A percentile compares a stretch with the other conserved stretches of the same genome.
phyloP scores from a whole-genome alignment of 129 eudicot genomes.

The Escallonia rubra region DNA sequence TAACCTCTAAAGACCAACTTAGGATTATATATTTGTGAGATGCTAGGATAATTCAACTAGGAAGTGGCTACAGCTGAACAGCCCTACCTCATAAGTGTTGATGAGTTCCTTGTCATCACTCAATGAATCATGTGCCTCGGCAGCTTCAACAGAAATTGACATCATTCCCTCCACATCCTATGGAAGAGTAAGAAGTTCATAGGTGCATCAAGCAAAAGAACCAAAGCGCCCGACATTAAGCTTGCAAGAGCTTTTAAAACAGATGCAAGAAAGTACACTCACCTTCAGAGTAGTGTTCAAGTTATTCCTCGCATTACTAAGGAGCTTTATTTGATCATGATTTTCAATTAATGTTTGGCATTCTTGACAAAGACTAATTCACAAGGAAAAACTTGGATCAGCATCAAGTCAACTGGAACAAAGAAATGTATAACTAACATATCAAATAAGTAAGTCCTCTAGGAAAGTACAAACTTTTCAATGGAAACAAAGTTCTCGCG shows the following conservation, averaged over 20 bases:
- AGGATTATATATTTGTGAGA: background rate
- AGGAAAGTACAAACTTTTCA: conserved; percentile 53
- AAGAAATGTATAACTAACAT: background rate
- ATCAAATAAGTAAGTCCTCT: background rate
- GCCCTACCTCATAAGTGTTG: conserved; percentile 82
- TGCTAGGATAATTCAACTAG: background rate
- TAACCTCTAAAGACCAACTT: conserved; percentile 50
- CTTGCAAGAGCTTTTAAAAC: background rate
- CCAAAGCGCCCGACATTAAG: background rate
- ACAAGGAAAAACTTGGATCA: conserved; percentile 27
- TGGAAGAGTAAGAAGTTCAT: conserved; percentile 8
- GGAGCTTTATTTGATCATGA: conserved; percentile 96
- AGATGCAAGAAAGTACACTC: conserved; percentile 5
- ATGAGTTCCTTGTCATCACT: conserved; percentile 92
- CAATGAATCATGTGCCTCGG: conserved; percentile 86
- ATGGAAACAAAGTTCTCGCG: conserved; percentile 80
- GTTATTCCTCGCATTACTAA: conserved; percentile 93
- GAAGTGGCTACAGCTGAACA: background rate
- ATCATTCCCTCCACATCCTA: conserved; percentile 99
- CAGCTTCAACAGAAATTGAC: conserved; percentile 95
- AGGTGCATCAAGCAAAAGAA: background rate
- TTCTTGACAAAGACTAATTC: conserved; percentile 78
- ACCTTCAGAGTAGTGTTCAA: conserved; percentile 95
- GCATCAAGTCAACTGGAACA: background rate
- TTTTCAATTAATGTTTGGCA: conserved; percentile 95